phyloP scores from a whole-genome alignment of 371 early-diverging fungal species.

The Globomyces sp. region DNA sequence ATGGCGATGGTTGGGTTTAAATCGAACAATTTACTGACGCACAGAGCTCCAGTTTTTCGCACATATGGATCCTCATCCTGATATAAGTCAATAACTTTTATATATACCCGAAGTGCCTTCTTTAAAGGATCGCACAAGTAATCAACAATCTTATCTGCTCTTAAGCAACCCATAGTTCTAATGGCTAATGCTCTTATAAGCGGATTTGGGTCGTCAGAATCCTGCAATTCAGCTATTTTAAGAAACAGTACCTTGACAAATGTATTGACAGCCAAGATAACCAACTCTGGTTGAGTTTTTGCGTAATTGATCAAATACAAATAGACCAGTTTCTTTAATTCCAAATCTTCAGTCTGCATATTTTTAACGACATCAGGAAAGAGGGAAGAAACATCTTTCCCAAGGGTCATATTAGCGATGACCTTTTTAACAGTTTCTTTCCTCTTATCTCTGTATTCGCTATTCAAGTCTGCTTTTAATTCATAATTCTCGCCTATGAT shows the following conservation, averaged over 20 bases:
- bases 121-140: slow-evolving; percentile 65
- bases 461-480: slow-evolving; percentile 91
- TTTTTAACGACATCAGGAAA: slow-evolving; percentile 94
- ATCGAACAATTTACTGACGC: slow-evolving; percentile 91
- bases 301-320: slow-evolving; percentile 85
- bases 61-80: slow-evolving; percentile 61
- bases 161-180: slow-evolving; percentile 95
- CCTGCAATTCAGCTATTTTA: slow-evolving; percentile 51
- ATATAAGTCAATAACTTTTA: slow-evolving; percentile 28
- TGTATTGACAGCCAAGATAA: slow-evolving; percentile 94
- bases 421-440: slow-evolving; percentile 98
- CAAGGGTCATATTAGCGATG: slow-evolving; percentile 81
- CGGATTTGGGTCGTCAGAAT: slow-evolving; percentile 90
- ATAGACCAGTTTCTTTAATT: slow-evolving; percentile 80
- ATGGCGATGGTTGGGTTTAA: slow-evolving; percentile 69
- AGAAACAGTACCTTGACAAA: slow-evolving; percentile 76
- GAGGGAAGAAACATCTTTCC: slow-evolving; percentile 55
- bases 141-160: slow-evolving; percentile 93
- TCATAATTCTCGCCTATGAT: slow-evolving; percentile 91
- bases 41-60: slow-evolving; percentile 61
- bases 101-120: slow-evolving; percentile 37
- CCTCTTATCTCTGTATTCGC: slow-evolving; percentile 88
- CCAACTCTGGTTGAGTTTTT: slow-evolving; percentile 95
- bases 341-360: slow-evolving; percentile 98
- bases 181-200: slow-evolving; percentile 96